These are phyloP conservation scores for Erysiphe pulchra DNA, from an alignment of 2,329 filamentous ascomycete species.

Conservation along the genomic window DNA sequence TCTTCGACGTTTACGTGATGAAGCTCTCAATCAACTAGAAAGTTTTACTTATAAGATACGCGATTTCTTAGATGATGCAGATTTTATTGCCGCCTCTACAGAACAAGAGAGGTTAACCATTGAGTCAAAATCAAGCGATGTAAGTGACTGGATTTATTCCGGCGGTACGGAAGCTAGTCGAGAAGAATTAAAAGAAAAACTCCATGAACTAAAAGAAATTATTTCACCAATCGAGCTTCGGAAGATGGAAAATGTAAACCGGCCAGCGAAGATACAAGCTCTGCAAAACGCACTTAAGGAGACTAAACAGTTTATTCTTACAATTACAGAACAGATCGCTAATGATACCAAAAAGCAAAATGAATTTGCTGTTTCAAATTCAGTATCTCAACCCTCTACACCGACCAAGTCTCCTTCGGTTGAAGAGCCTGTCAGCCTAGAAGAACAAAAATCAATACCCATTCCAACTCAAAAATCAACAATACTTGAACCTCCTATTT, in stretches of 20 bases:
- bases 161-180: conserved; percentile 55
- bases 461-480: conserved; percentile 17
- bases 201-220: conserved; percentile 53
- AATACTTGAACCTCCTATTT: conserved; percentile 36
- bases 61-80: conserved; percentile 54
- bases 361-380: conserved; percentile 22
- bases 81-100: conserved; percentile 48
- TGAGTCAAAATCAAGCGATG: conserved; percentile 37
- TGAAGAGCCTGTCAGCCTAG: conserved; percentile 43
- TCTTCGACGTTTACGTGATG: conserved; percentile 51
- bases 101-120: conserved; percentile 39
- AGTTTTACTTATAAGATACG: conserved; percentile 73
- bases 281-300: conserved; percentile 47
- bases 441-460: conserved; percentile 25
- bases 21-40: conserved; percentile 80
- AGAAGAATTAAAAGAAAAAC: conserved; percentile 47
- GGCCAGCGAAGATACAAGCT: conserved; percentile 41
- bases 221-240: conserved; percentile 55
- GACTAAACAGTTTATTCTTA: conserved; percentile 41
- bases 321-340: conserved; percentile 48
- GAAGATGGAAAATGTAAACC: conserved; percentile 41
- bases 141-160: conserved; percentile 76
- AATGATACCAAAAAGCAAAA: conserved; percentile 35
- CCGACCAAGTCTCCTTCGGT: conserved; percentile 18
- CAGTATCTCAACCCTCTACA: conserved; percentile 14